Base-by-base conservation (phyloP, 2,329 filamentous ascomycete genomes). In the Colletotrichum tropicale region DNA sequence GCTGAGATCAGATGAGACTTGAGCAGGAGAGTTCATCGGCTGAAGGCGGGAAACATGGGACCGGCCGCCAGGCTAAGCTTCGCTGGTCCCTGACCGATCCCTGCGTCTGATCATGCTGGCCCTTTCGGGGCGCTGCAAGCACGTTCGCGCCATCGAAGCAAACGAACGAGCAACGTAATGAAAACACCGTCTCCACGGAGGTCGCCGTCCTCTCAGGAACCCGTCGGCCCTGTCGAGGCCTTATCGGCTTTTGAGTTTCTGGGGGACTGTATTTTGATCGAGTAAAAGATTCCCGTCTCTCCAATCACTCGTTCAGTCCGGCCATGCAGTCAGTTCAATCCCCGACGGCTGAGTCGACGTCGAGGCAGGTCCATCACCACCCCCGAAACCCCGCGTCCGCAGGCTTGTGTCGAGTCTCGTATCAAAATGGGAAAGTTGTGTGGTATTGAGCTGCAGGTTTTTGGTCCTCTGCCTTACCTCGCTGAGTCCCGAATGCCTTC, bases 381-480 rank as follows among this genome's bases (percentile, higher is more conserved):
- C 5, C 8, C 56, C 38, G 26, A 28, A 15, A 24, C 30, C 24
- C 38, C 56, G 56, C 43, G 43, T 21, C 43, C 43, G 43, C 43
- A 52, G 43, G 43, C 43, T 21, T 52, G n/a, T 52, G 43, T 24
- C 30, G 58, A 34, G n/a, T 10, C 5, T 36, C 9, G 7, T 38
- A 10, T 52, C 38, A 56, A 21, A 34, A 62, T 30, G 26, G 69
- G 55, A 64, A 62, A 73, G 56, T 64, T 67, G 58, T 65, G 65
- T 76, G 71, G 30, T 71, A 70, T 71, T 76, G 74, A 70, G 71
- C 55, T 70, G 65, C 61, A 75, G 71, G 52, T n/a, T 68, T 32
- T 56, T 56, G 34, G 32, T 28, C 34, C 32, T 64, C 73, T 65
- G 61, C 26, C 56, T 62, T n/a, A 24, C 43, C n/a, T 52, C 43